Conservation (phyloP, 2,329 filamentous ascomycete species). For the Biscogniauxia sp. region DNA sequence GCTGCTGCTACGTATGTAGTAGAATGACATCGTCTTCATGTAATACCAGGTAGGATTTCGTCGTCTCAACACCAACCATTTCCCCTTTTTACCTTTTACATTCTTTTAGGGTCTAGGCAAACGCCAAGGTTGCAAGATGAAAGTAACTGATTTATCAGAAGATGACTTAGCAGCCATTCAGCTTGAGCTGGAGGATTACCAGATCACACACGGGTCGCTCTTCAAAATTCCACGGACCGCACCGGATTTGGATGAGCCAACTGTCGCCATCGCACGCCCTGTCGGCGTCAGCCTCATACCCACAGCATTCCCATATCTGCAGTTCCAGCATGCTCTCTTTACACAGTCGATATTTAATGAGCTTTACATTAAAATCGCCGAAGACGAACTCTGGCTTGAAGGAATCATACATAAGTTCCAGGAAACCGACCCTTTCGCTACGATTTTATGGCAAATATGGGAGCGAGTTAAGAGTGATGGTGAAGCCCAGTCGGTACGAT, state of each 20-base stretch:
- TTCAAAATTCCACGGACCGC: constrained; percentile 11
- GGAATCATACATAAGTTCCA: constrained; percentile 31
- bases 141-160: constrained; percentile 2
- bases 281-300: constrained; percentile 14
- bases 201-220: constrained; percentile 14
- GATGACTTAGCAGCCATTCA: constrained; percentile 9
- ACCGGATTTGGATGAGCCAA: constrained; percentile 4
- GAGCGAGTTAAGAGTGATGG: constrained; percentile 31
- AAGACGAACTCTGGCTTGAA: constrained; percentile 38
- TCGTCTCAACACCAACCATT: no score
- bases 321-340: constrained; percentile 6
- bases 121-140: constrained; percentile 1
- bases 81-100: no score
- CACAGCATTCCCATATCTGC: constrained; percentile 11
- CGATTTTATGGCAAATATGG: constrained; percentile 38
- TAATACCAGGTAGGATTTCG: no score
- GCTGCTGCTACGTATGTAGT: no score
- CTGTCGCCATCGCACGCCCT: constrained; percentile 10
- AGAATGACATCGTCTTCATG: no score
- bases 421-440: constrained; percentile 33
- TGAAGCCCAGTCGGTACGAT: constrained; percentile 31
- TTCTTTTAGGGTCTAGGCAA: no score
- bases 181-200: constrained; percentile 15
- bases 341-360: constrained; percentile 16
- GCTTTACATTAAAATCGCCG: constrained; percentile 16